Evolutionary conservation across 1,139 yeast genomes (phyloP), one percentile per base, ranked within the genome.

Genomic region (Candida glucosophila): DNA sequence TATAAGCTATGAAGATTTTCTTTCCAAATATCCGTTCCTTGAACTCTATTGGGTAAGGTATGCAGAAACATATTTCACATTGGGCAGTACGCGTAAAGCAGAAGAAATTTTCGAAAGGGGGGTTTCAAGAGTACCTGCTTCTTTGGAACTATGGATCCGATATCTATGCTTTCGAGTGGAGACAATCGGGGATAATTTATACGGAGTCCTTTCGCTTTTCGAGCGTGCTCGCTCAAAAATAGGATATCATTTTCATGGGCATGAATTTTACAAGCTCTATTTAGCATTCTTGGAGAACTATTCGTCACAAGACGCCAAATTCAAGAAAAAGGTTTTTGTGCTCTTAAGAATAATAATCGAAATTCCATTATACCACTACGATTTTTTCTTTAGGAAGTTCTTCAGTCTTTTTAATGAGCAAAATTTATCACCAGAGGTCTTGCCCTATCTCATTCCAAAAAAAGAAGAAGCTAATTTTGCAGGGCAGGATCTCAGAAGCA

Each of bases 1-100:
- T 24, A 40, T 55, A 3, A 56, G 79, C 0, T 82, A 74, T 42
- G 66, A 66, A 26, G 62, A 71, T 14, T 54, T 88, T 28, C 57
- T 90, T 9, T 54, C 52, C 2, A 63, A 67, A 29, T 86, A 66
- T 47, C 97, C 97, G 0, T 55, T 66, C 19, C 51, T 79, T 19
- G 82, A 77, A 41, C 83, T 81, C 24, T 83, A 81, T 47, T 83
- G 96, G 90, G 63, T 78, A 23, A 70, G 74, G 35, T 83, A 68
- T 46, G 94, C 95, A 1, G 56, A 65, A 14, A 58, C 73, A 52
- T 83, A 77, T 47, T 79, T 72, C 43, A 60, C 63, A 25, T 47
- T 81, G 17, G 83, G 85, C 1, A 50, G 68, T 34, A 60, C 76
- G 1, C 58, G 55, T 1, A 43, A 49, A 3, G 71, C 83, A 3